Base-by-base conservation (phyloP, 1,139 yeast species). In the Geotrichum australiense region DNA sequence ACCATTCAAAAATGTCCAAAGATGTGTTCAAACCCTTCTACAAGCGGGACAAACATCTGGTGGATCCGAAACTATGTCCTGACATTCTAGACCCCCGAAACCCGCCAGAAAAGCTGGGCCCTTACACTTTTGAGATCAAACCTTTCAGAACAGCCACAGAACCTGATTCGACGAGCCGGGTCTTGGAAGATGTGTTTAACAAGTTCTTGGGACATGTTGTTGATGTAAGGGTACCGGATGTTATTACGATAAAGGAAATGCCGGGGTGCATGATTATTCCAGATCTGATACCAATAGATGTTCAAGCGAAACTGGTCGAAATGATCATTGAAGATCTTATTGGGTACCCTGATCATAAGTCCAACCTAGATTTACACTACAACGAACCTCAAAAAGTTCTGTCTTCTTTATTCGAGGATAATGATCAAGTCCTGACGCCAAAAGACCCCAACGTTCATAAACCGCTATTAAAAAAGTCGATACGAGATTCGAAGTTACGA, bases 291-390 rank as follows among this genome's bases (percentile, higher is more conserved):
- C 51, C 62, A 0, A 46, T 49, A 0, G 45, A 41, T 1, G 55
- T 56, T 6, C 70, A 67, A 46, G 50, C 47, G 3, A 43, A 47
- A 35, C 45, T 66, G 22, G 51, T 63, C 2, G 50, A 47, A 7
- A 56, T 58, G 30, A 53, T 60, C 1, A 41, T 62, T 2, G 54
- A 53, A 26, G 61, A 61, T 8, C 62, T 62, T 40, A 49, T 66
- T n/a, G 62, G 61, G 2, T 57, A 57, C 16, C 46, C 48, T 15
- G 50, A 50, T 32, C 70, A 67, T 44, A 47, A 52, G 26, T 61
- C 66, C 18, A 67, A 66, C 42, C 53, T 66, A 15, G 65, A 62
- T 33, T 56, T 62, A 11, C 63, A 61, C 35, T 62, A 63, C 43
- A 36, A 45, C 10, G 19, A 15, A 12, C 40, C 43, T 6, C 40